A percentile compares a stretch with the other conserved stretches of the same genome.
Conservation (phyloP, 2,329 filamentous ascomycete genomes). For the Neofusicoccum umdonicola region DNA sequence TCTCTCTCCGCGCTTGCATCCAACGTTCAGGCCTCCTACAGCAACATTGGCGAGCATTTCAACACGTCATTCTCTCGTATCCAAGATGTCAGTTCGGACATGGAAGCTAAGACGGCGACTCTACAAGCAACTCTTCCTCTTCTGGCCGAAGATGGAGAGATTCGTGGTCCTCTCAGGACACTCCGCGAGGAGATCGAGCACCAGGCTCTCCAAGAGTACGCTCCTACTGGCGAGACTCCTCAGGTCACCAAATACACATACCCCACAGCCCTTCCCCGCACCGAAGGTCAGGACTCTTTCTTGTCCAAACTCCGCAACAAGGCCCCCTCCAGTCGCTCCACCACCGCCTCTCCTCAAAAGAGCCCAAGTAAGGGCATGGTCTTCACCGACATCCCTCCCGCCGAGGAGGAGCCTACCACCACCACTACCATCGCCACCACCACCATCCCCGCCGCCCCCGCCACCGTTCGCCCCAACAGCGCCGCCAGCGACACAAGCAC, state of each 20-base stretch:
- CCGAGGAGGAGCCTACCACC: conserved; percentile 28
- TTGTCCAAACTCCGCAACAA: conserved; percentile 47
- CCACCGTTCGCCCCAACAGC: conserved; percentile 19
- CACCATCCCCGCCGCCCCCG: background rate
- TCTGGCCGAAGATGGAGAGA: conserved; percentile 52
- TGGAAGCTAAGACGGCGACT: conserved; percentile 58
- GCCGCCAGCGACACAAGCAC: conserved; percentile 27
- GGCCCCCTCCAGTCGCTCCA: conserved; percentile 24
- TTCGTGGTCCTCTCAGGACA: conserved; percentile 68
- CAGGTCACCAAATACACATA: conserved; percentile 79
- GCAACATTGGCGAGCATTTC: conserved; percentile 68
- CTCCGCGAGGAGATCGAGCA: conserved; percentile 68
- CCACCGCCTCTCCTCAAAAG: conserved; percentile 28
- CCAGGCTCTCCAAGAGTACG: conserved; percentile 73
- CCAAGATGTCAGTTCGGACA: conserved; percentile 65
- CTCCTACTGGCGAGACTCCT: conserved; percentile 81
- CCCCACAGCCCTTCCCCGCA: conserved; percentile 74
- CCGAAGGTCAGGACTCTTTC: conserved; percentile 60
- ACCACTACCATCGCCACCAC: conserved; percentile 26
- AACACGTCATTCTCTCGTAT: conserved; percentile 66
- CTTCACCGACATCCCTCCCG: conserved; percentile 48
- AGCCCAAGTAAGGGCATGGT: conserved; percentile 52
- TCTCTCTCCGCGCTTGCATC: conserved; percentile 65
- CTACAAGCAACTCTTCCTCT: conserved; percentile 62
- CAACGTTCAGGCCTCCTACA: conserved; percentile 71